Percentiles rank a stretch among this genome's conserved stretches.
phyloP scores from a whole-genome alignment of 2,329 filamentous ascomycete species.

The Thyridium curvatum region DNA sequence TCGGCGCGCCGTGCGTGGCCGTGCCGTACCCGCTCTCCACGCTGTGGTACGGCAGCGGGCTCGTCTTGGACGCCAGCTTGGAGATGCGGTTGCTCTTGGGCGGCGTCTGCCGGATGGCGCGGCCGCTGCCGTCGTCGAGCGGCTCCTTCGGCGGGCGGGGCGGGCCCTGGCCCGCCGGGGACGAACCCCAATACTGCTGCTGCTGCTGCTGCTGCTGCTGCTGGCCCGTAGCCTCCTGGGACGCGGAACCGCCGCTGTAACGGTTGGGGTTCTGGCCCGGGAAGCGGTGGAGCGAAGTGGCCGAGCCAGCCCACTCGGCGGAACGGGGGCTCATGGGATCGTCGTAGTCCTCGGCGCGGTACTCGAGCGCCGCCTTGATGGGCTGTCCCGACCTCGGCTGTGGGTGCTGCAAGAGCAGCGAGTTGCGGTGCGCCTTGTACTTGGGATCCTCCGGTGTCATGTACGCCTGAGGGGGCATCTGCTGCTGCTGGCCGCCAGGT shows the following conservation, averaged over 20 bases:
- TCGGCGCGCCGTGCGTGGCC: constrained; percentile 27
- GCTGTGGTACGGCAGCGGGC: constrained; percentile 50
- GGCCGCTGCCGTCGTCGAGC: constrained; percentile 30
- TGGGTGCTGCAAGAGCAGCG: constrained; percentile 71
- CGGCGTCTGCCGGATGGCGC: constrained; percentile 29
- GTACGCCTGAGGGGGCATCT: constrained; percentile 42
- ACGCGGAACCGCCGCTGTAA: constrained; percentile 39
- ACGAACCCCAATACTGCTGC: constrained; percentile 39
- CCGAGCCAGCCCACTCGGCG: constrained; percentile 56
- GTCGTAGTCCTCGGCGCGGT: constrained; percentile 62
- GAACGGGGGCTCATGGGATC: constrained; percentile 53
- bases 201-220: constrained; percentile 13
- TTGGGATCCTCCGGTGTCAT: constrained; percentile 64
- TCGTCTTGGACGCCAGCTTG: constrained; percentile 43
- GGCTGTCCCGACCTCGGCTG: constrained; percentile 69
- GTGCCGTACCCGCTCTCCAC: constrained; percentile 49
- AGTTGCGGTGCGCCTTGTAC: constrained; percentile 77
- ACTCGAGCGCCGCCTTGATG: constrained; percentile 68
- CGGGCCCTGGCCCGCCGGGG: constrained; percentile 29
- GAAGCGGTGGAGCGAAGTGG: constrained; percentile 50
- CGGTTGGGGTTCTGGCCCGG: constrained; percentile 36
- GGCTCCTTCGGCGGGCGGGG: constrained; percentile 57
- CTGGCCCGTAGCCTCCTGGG: constrained; percentile 1
- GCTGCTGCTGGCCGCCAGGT: constrained; percentile 25
- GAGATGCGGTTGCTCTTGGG: constrained; percentile 40